Percentiles rank a stretch among this genome's conserved stretches.
These are phyloP conservation scores for Globisporangium abappressorium DNA, from an alignment of 352 stramenopile genomes.

Conservation along the genomic window DNA sequence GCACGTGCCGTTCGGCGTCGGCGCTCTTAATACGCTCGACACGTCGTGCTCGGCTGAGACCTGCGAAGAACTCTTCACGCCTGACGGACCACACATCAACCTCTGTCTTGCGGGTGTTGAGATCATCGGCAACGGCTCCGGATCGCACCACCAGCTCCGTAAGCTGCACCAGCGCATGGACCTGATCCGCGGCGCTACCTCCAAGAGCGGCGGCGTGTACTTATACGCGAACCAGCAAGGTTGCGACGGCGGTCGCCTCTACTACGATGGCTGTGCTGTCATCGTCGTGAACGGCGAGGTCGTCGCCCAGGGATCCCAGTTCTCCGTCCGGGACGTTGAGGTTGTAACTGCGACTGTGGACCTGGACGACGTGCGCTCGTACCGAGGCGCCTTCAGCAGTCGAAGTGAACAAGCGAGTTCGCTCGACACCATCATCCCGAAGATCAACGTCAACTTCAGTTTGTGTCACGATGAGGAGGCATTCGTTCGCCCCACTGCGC, in stretches of 20 bases:
- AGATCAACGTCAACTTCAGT: constrained; percentile 74
- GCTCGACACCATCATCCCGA: constrained; percentile 60
- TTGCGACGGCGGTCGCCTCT: constrained; percentile 95
- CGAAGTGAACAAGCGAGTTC: constrained; percentile 93
- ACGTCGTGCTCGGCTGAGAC: constrained; percentile 92
- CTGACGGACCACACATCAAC: constrained; percentile 94
- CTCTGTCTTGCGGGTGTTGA: constrained; percentile 93
- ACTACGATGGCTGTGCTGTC: constrained; percentile 97
- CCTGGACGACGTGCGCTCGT: constrained; percentile 97
- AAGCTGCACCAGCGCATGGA: constrained; percentile 92
- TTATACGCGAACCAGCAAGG: constrained; percentile 98
- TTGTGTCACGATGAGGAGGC: constrained; percentile 62
- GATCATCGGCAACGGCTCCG: constrained; percentile 97
- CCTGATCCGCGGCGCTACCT: constrained; percentile 88
- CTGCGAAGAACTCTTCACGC: constrained; percentile 99
- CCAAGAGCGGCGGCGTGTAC: constrained; percentile 98
- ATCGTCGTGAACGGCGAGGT: constrained; percentile 97
- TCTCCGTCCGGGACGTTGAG: constrained; percentile 95
- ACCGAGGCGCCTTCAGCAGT: constrained; percentile 91
- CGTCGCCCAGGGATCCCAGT: constrained; percentile 95
- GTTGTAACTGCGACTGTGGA: constrained; percentile 97
- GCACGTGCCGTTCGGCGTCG: constrained; percentile 82
- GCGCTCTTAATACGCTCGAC: constrained; percentile 82
- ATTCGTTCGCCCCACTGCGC: constrained; percentile 34
- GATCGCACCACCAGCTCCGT: constrained; percentile 96